Evolutionary conservation across 2,329 filamentous ascomycete species (phyloP), one percentile per base, ranked within the genome.

Genomic region (Apiospora arundinis): DNA sequence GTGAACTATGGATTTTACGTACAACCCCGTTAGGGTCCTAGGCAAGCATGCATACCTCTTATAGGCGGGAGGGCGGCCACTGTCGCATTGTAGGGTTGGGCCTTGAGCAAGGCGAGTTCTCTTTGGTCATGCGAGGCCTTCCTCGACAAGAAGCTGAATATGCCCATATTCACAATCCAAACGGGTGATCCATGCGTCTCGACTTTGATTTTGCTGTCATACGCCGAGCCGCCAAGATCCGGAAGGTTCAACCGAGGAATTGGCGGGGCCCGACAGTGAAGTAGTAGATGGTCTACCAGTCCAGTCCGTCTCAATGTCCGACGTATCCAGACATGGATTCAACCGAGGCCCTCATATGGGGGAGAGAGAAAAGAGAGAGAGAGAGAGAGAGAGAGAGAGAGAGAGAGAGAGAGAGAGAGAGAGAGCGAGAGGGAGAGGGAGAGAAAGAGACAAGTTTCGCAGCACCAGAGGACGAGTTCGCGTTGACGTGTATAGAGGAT

Each of bases 51-150:
- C 75, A 74, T 81, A 82, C 81, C 81, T 73, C 75, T 77, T 70
- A 83, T 78, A 52, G 83, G 83, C 69, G 82, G 78, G 28, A 79
- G 76, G 45, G 77, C 76, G 11, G 81, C 78, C n/a, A 80, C 76
- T 5, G 81, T 80, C 66, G 78, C 74, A 75, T 84, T 78, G 72
- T 85, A 85, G 16, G 82, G 78, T 68, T 81, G 79, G 12, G 77
- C 77, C 71, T 81, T 81, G 67, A 83, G 77, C 46, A 72, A 69
- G 72, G 73, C 74, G 48, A 63, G 52, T 21, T 52, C 69, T 40
- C 69, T 69, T 21, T 73, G 56, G 32, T 73, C 73, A 48, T 73
- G 72, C 69, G 72, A 71, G 68, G 75, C 74, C 70, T 78, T 80
- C 72, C 76, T 78, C 56, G 80, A 78, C 25, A 82, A 75, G 60